Base-by-base conservation (phyloP, 2,329 filamentous ascomycete species). In the Cercospora beticola region DNA sequence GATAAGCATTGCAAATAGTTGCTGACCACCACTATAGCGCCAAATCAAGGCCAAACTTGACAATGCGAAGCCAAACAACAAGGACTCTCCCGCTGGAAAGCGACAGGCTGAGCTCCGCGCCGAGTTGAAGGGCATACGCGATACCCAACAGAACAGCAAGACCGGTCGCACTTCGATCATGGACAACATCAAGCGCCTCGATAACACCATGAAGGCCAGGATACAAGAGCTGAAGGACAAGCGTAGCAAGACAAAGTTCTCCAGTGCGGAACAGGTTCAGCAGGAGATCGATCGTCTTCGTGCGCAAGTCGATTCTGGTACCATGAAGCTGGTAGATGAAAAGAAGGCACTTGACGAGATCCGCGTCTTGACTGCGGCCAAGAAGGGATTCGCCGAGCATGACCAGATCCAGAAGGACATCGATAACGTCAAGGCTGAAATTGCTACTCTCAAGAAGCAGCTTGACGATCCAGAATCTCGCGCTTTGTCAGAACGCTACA, bases 301-400 rank as follows among this genome's bases (percentile, higher is more conserved):
- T 74, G 90, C 90, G 81, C 88, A 94, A 79, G 93, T 98, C 75
- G 92, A 97, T 80, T 87, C 89, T 40, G 94, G 94, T 72, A 91
- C 87, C 79, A 94, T 99, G 91, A 97, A 94, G 83, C 85, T 99
- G 62, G 95, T 98, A 10, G 95, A 99, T 76, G 95, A 98, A 88
- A 96, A 93, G 86, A 98, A 97, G 87, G 90, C 92, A 8, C 86
- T 98, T 21, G 83, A 87, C 62, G 93, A 97, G 76, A 90, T 97
- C 75, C 92, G 91, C 60, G 90, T 84, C 79, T 84, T 98, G 74
- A 90, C 91, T 81, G 97, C 96, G 85, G 87, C 91, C 77, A 92
- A 92, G 83, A 98, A 97, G 88, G 91, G 89, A 82, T 97, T 99
- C 80, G 88, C 89, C 68, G 88, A 89, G 70, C 91, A 98, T 77